Conservation (phyloP, 805 yeast species). For the Ogataea angusta region DNA sequence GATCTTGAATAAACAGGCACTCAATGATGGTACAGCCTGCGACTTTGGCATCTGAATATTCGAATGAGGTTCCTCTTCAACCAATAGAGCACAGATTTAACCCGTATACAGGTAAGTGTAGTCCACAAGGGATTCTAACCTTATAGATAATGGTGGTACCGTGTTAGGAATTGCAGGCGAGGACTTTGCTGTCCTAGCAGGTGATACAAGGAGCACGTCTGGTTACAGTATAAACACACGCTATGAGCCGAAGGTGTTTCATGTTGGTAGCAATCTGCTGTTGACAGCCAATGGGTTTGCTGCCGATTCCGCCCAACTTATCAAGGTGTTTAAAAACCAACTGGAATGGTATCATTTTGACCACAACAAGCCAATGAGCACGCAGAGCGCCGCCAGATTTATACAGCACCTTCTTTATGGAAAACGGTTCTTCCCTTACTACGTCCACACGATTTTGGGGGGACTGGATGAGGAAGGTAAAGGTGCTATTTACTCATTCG, state of each 20-base stretch:
- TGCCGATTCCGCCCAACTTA: conserved; percentile 88
- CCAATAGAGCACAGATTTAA: conserved; percentile 93
- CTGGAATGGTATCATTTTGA: conserved; percentile 92
- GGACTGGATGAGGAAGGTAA: conserved; percentile 90
- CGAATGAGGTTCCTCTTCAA: conserved; percentile 45
- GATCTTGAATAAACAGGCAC: neutral
- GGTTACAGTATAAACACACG: conserved; percentile 94
- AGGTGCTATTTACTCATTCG: conserved; percentile 94
- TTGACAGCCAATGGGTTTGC: conserved; percentile 95
- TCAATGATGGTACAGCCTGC: conserved; percentile 20
- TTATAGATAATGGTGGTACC: conserved; percentile 87
- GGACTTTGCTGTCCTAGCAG: conserved; percentile 95
- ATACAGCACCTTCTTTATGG: conserved; percentile 88
- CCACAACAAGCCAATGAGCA: conserved; percentile 67
- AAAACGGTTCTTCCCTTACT: conserved; percentile 94
- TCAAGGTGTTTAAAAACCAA: conserved; percentile 65
- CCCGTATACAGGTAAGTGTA: conserved; percentile 61
- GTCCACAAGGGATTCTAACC: neutral
- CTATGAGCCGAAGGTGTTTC: conserved; percentile 84
- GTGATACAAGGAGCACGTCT: conserved; percentile 95
- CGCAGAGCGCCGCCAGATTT: conserved; percentile 80
- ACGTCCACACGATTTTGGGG: conserved; percentile 91
- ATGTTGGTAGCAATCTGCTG: conserved; percentile 82
- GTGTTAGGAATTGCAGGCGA: conserved; percentile 96
- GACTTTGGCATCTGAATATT: conserved; percentile 66